Percentiles rank a stretch among this genome's conserved stretches.
Evolutionary conservation across 108 stramenopile species (phyloP).

Genomic region (Skeletonema costatum): DNA sequence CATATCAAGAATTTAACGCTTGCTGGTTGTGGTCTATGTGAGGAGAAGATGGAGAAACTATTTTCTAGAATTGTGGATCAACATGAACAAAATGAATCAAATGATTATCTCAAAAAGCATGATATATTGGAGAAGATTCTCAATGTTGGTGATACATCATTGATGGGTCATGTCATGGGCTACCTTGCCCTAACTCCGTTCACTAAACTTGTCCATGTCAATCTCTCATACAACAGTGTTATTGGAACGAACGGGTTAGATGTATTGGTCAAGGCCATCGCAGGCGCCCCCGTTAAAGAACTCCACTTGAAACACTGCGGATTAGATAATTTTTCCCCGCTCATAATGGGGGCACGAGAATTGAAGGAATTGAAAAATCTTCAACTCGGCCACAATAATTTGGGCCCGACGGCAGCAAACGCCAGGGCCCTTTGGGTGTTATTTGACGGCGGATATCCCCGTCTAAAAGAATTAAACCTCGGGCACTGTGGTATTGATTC

Average conservation of each 20-base stretch:
- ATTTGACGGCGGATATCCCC: constrained; percentile 12
- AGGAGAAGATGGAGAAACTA: constrained; percentile 12
- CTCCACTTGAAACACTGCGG: background rate
- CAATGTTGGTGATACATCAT: background rate
- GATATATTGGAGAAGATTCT: constrained; percentile 7
- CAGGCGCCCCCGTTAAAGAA: constrained; percentile 2
- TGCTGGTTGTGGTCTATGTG: background rate
- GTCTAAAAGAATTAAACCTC: background rate
- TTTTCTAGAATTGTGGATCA: constrained; percentile 20
- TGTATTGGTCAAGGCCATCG: constrained; percentile 16
- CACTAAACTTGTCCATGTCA: constrained; percentile 1
- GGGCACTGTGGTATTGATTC: background rate
- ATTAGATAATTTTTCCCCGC: background rate
- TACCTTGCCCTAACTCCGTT: constrained; percentile 9
- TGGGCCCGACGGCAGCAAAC: background rate
- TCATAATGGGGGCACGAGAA: background rate
- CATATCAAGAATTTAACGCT: constrained; percentile 14
- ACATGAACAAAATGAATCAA: constrained; percentile 20
- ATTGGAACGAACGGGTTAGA: constrained; percentile 18
- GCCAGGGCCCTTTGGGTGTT: background rate
- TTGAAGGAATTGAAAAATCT: background rate
- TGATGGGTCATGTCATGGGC: background rate
- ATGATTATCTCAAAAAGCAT: constrained; percentile 7
- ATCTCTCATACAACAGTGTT: constrained; percentile 3
- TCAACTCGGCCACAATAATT: background rate